Conservation (phyloP, 352 stramenopile genomes). For the Pythium myriotylum region DNA sequence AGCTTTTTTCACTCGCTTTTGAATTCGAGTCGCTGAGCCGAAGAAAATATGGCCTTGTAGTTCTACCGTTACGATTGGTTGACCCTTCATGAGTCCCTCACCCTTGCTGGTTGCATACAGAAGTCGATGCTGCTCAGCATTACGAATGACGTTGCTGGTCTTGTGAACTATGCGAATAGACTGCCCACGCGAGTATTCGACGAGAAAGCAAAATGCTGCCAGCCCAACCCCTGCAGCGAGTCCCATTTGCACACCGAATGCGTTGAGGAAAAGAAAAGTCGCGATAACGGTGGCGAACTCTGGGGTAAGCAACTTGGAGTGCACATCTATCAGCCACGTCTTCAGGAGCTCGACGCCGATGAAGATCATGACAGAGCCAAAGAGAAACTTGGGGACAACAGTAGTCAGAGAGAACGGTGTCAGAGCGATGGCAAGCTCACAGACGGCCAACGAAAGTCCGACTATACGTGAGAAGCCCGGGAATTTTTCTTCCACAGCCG, state of each 20-base stretch:
- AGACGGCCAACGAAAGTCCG: constrained; percentile 53
- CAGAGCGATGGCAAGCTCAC: constrained; percentile 66
- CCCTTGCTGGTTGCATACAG: constrained; percentile 34
- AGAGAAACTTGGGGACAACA: constrained; percentile 96
- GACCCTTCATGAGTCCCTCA: constrained; percentile 35
- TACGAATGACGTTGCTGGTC: constrained; percentile 67
- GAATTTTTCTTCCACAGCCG: constrained; percentile 35
- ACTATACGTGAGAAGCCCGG: constrained; percentile 65
- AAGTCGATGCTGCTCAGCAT: constrained; percentile 59
- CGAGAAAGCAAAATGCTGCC: constrained; percentile 77
- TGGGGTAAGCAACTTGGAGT: constrained; percentile 54
- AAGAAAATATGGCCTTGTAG: constrained; percentile 82
- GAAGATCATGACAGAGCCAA: constrained; percentile 96
- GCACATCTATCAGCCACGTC: constrained; percentile 67
- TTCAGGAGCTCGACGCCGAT: constrained; percentile 96
- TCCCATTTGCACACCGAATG: constrained; percentile 91
- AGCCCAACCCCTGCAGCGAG: constrained; percentile 46
- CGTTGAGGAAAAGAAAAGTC: constrained; percentile 92
- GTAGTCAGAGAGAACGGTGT: constrained; percentile 90
- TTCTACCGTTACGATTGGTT: constrained; percentile 66
- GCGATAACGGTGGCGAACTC: constrained; percentile 92
- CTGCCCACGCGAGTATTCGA: constrained; percentile 77
- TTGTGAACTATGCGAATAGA: constrained; percentile 58
- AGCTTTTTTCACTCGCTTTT: constrained; percentile 65
- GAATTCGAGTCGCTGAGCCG: constrained; percentile 67